phyloP scores from a whole-genome alignment of 805 yeast genomes.

The Pichia cabralensis region DNA sequence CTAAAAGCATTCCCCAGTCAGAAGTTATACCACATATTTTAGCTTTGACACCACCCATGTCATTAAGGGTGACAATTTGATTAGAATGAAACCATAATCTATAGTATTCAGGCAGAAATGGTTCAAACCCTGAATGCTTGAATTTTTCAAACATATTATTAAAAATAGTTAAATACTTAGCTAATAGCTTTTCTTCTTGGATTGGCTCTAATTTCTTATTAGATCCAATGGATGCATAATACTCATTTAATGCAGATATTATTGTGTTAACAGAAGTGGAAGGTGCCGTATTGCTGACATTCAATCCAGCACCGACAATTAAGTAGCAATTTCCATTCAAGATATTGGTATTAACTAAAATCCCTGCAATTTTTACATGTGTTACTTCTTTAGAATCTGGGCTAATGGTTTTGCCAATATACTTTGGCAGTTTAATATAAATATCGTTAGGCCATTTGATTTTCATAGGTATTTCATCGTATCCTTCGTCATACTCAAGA shows the following conservation, averaged over 20 bases:
- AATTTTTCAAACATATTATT: slow-evolving; percentile 55
- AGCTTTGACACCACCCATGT: slow-evolving; percentile 38
- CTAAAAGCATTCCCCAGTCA: slow-evolving; percentile 78
- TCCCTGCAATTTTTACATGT: slow-evolving; percentile 73
- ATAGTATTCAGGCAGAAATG: slow-evolving; percentile 65
- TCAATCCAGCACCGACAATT: slow-evolving; percentile 82
- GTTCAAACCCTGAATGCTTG: slow-evolving; percentile 51
- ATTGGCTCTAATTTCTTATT: slow-evolving; percentile 15
- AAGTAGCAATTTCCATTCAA: slow-evolving; percentile 49
- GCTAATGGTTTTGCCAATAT: slow-evolving; percentile 24
- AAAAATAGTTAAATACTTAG: slow-evolving; percentile 56
- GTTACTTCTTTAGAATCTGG: slow-evolving; percentile 39
- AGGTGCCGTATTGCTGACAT: slow-evolving; percentile 78
- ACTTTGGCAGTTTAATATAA: slow-evolving; percentile 62
- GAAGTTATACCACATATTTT: slow-evolving; percentile 69
- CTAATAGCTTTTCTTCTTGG: slow-evolving; percentile 44
- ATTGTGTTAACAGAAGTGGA: slow-evolving; percentile 79
- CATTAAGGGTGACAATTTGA: slow-evolving; percentile 59
- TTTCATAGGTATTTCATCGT: slow-evolving; percentile 64
- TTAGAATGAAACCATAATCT: slow-evolving; percentile 75
- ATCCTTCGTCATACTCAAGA: slow-evolving; percentile 38
- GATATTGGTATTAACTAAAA: slow-evolving; percentile 70
- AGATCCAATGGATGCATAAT: slow-evolving; percentile 33
- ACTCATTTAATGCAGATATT: slow-evolving; percentile 48
- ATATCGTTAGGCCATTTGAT: slow-evolving; percentile 98